Evolutionary conservation across 2,329 filamentous ascomycete species (phyloP), one percentile per base, ranked within the genome.

Genomic region (Tolypocladium pustulatum): DNA sequence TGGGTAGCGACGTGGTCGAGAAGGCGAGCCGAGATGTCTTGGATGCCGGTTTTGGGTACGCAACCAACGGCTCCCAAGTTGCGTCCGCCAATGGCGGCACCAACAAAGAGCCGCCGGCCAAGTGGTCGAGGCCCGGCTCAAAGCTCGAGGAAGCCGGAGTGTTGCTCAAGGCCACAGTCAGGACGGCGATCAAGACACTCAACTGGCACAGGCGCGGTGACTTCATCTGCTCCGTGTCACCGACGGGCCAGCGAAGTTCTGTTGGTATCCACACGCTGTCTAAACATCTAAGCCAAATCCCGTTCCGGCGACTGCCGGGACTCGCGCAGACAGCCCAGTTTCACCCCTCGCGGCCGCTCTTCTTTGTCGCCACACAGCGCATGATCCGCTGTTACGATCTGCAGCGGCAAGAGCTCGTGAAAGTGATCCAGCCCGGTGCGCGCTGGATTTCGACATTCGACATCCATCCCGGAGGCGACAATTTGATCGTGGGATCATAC

Each of bases 361-460:
- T 99, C 77, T 97, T 97, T 70, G 90, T 99, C 58, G 94, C 94
- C 3, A 97, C 95, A 13, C 91, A 96, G 73, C 89, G 93, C 66
- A 88, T 89, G 59, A 92, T 99, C 68, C 89, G 94, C 59, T 89
- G 90, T 68, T 99, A 99, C 76, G 94, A 99, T 72, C 82, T 99
- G 53, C 89, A 93, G 64, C 87, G 87, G 67, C 91, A 97, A 71
- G 89, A 95, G 68, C 84, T 99, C 38, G 83, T 97, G 73, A 96
- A 96, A 78, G 90, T 94, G 60, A 78, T 99, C 60, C 91, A 96
- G 70, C 94, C 94, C 0, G 94, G 94, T 68, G 92, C 93, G 3
- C 87, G 92, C 61, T 83, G 92, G 91, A 97, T 99, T 66, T 95
- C 90, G 2, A 90, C 87, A 20, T 93, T 99, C 66, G 92, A 96